Evolutionary conservation across 169 alveolate species (phyloP).

Genomic region (Plasmodium gonderi): DNA sequence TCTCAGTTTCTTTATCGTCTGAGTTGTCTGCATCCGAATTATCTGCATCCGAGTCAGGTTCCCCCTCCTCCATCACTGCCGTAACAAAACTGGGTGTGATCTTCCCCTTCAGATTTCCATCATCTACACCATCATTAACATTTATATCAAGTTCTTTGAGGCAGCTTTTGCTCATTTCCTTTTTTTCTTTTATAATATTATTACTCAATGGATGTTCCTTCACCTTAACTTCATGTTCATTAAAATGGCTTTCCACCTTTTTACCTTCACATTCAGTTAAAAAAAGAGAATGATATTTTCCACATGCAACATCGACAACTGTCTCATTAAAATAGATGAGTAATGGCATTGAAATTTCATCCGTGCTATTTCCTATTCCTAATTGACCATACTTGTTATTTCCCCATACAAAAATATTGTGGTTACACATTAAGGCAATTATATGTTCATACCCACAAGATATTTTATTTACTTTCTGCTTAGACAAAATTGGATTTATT

Average conservation of each 20-base stretch:
- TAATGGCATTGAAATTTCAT: constrained; percentile 58
- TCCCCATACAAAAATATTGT: constrained; percentile 95
- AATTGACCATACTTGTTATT: constrained; percentile 94
- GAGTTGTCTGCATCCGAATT: background rate
- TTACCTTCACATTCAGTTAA: constrained; percentile 36
- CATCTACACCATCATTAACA: constrained; percentile 26
- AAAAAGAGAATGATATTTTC: constrained; percentile 58
- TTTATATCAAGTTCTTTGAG: constrained; percentile 21
- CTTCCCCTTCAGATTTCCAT: background rate
- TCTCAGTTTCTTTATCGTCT: background rate
- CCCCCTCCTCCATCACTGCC: background rate
- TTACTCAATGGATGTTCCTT: no score
- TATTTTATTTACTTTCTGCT: constrained; percentile 80
- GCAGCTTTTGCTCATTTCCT: background rate
- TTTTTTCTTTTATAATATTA: background rate
- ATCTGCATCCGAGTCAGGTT: background rate
- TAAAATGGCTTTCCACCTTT: background rate
- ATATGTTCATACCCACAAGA: constrained; percentile 92
- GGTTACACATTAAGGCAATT: constrained; percentile 88
- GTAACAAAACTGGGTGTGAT: no score
- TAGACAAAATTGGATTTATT: constrained; percentile 67
- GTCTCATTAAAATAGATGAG: constrained; percentile 58
- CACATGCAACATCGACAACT: constrained; percentile 69
- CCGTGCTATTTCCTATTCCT: constrained; percentile 81
- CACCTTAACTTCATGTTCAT: background rate